Evolutionary conservation across 257 asterid species (phyloP), one percentile per base, ranked within the genome.

Genomic region (Fraxinus pennsylvanica): DNA sequence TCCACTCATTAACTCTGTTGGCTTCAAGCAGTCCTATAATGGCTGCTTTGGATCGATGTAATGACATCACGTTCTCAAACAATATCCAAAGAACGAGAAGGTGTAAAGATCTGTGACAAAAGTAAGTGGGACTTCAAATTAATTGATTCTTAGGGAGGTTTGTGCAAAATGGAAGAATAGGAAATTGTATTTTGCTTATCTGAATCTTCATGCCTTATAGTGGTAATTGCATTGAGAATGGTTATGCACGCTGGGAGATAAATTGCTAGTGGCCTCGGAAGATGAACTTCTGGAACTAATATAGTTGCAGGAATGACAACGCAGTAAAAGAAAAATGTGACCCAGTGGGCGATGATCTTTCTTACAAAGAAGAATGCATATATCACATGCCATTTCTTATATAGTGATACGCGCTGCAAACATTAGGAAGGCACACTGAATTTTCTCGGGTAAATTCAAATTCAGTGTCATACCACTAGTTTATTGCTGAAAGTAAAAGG

Each of bases 251-350:
- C 97, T 70, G 98, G 98, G 67, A 94, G 91, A 86, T 94, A 94
- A 79, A 94, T 88, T 30, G 97, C 98, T 79, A 92, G 76, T 21
- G 94, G 89, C 80, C 88, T 90, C 29, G 97, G 90, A 65, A 94
- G 92, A 36, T 86, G 81, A 10, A 92, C 94, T 79, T 94, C 97
- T 29, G 99, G 97, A 65, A 92, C 90, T 72, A 91, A 75, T 84
- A 92, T 87, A 47, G 97, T 90, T 17, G 97, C 92, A 8, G 96
- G 99, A 82, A 94, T 88, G 27, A 94, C 91, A 3, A 92, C 68
- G 83, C 97, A 94, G 87, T 92, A 94, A 79, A 94, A 88, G 95
- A 92, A 90, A 84, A 92, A 94, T 78, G 97, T 94, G 71, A 92
- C 95, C 95, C 93, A 86, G 69, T 92, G 99, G 61, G 99, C 99